Percentiles rank a stretch among this genome's conserved stretches.
Evolutionary conservation across 139 green algal genomes (phyloP).

Genomic region (Coccomyxa sp.): DNA sequence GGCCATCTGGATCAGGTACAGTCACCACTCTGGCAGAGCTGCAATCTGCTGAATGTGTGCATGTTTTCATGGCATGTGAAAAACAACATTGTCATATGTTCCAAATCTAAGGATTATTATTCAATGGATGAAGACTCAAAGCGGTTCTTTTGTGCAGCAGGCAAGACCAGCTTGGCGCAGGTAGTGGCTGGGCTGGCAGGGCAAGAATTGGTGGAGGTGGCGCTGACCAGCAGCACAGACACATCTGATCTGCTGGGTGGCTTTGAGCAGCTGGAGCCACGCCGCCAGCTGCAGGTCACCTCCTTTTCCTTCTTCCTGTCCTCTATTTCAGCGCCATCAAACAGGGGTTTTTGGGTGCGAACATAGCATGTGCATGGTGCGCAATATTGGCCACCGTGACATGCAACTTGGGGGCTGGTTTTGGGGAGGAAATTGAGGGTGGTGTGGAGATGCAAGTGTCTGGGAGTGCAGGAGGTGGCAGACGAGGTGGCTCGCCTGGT

Average conservation of each 20-base stretch:
- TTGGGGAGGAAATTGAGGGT: too few species aligned
- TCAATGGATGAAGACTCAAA: too few species aligned
- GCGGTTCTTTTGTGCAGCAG: not conserved
- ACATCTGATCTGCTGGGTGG: conserved; percentile 94
- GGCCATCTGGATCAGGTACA: conserved; percentile 31
- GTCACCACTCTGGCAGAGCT: not conserved
- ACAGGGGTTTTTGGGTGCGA: not conserved
- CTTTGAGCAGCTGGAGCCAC: conserved; percentile 89
- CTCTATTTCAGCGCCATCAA: not conserved
- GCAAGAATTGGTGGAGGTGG: conserved; percentile 67
- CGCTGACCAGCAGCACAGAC: conserved; percentile 84
- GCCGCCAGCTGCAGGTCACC: conserved; percentile 36
- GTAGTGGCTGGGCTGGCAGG: conserved; percentile 30
- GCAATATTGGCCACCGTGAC: not conserved
- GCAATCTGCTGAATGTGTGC: too few species aligned
- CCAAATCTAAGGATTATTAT: too few species aligned
- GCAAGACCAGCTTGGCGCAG: conserved; percentile 39
- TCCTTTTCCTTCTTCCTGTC: not conserved
- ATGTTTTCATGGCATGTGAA: not conserved
- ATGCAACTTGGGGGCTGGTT: too few species aligned
- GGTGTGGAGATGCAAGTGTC: too few species aligned
- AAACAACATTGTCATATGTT: too few species aligned
- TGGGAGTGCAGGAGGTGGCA: not conserved
- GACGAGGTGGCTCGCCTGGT: not conserved
- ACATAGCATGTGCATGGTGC: conserved; percentile 10